Evolutionary conservation across 257 asterid genomes (phyloP).

Genomic region (Paulownia fortunei): DNA sequence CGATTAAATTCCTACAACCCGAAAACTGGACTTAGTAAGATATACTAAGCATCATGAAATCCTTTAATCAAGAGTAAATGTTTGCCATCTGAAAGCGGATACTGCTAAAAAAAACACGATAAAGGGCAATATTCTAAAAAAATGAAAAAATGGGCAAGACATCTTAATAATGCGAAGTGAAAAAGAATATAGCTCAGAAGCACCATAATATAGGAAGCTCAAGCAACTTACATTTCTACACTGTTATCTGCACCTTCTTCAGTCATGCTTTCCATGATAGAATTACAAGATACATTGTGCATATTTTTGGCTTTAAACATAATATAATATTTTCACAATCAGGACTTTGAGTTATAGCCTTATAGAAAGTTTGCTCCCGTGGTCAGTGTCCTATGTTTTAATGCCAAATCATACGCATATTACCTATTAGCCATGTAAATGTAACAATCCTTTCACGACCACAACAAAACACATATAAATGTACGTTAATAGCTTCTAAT

Average conservation of each 20-base stretch:
- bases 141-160: background rate
- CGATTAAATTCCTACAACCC: constrained; percentile 79
- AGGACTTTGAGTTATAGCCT: background rate
- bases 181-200: constrained; percentile 17
- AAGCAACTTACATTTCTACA: constrained; percentile 11
- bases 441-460: background rate
- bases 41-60: constrained; percentile 29
- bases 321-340: background rate
- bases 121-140: background rate
- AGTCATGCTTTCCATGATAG: constrained; percentile 22
- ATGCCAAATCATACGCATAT: background rate
- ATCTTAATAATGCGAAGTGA: constrained; percentile 11
- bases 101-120: background rate
- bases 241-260: constrained; percentile 20
- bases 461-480: background rate
- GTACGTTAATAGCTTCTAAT: background rate
- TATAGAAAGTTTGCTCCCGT: constrained; percentile 9
- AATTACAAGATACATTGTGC: constrained; percentile 5
- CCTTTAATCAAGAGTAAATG: constrained; percentile 24
- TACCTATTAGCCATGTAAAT: background rate
- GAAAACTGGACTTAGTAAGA: constrained; percentile 16
- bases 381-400: constrained; percentile 19
- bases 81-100: constrained; percentile 20
- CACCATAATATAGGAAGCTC: background rate
- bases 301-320: background rate